Conservation (phyloP, 306 rosid genomes). For the Ochetophila trinervis region DNA sequence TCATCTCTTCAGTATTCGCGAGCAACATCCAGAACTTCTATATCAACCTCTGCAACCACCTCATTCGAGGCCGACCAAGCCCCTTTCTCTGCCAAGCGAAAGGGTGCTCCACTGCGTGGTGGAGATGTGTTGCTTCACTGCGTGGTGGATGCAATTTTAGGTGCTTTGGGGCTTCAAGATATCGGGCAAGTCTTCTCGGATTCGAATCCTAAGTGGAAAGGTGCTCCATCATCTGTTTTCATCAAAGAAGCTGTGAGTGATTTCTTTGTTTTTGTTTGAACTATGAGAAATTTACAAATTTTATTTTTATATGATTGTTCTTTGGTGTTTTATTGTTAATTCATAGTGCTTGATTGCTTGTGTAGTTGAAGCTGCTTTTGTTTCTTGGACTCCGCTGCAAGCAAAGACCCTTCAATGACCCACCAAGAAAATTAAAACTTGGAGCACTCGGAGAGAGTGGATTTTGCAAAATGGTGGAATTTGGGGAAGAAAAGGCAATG, state of each 20-base stretch:
- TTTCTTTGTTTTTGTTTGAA: background rate
- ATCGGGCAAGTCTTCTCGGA: conserved; percentile 89
- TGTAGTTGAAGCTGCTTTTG: conserved; percentile 26
- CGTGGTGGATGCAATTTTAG: conserved; percentile 89
- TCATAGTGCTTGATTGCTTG: background rate
- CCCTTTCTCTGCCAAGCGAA: conserved; percentile 61
- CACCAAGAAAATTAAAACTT: conserved; percentile 39
- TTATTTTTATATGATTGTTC: background rate
- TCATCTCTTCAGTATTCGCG: conserved; percentile 17
- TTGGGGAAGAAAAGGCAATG: conserved; percentile 52
- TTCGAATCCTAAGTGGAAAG: conserved; percentile 93
- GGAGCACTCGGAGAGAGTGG: conserved; percentile 41
- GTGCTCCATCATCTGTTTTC: conserved; percentile 76
- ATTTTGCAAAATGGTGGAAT: conserved; percentile 52
- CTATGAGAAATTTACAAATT: background rate
- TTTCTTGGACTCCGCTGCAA: conserved; percentile 42
- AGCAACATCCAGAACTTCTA: conserved; percentile 13
- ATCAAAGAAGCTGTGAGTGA: conserved; percentile 89
- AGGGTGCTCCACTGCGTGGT: conserved; percentile 98
- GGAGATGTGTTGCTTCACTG: conserved; percentile 98
- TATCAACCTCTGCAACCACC: conserved; percentile 39
- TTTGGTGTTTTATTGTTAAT: background rate
- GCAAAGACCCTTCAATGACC: conserved; percentile 49
- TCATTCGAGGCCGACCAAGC: conserved; percentile 33
- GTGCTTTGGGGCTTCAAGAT: conserved; percentile 94